phyloP scores from a whole-genome alignment of 1,284 basidiomycete species.

The Papiliotrema nemorosa region DNA sequence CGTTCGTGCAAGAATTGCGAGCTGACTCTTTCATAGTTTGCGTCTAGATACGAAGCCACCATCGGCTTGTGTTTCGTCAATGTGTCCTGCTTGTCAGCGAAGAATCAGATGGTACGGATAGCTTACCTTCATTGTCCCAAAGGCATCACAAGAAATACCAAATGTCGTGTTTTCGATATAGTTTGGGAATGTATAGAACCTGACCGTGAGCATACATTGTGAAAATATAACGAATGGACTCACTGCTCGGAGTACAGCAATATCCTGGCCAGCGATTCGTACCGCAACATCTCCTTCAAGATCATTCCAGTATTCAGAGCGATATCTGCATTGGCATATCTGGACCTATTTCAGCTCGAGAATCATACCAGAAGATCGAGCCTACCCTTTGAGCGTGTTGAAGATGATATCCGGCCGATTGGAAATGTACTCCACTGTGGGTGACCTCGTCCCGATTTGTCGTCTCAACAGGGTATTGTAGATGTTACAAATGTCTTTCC shows the following conservation, averaged over 20 bases:
- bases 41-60: slow-evolving; percentile 93
- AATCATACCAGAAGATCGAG: not conserved
- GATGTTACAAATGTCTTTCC: slow-evolving; percentile 94
- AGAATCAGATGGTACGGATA: not conserved
- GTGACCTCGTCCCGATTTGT: slow-evolving; percentile 87
- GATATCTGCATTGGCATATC: slow-evolving; percentile 92
- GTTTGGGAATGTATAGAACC: slow-evolving; percentile 94
- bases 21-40: slow-evolving; percentile 87
- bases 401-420: slow-evolving; percentile 86
- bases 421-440: slow-evolving; percentile 90
- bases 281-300: slow-evolving; percentile 91
- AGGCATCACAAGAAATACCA: slow-evolving; percentile 96
- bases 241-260: slow-evolving; percentile 89
- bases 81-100: slow-evolving; percentile 59
- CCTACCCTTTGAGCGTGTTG: slow-evolving; percentile 69
- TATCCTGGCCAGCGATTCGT: slow-evolving; percentile 86
- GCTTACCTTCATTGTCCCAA: slow-evolving; percentile 79
- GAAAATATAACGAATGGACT: slow-evolving; percentile 46
- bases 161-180: slow-evolving; percentile 98
- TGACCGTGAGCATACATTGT: slow-evolving; percentile 40
- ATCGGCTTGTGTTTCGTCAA: slow-evolving; percentile 93
- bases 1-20: not conserved
- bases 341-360: slow-evolving; percentile 35
- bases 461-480: slow-evolving; percentile 93
- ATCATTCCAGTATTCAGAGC: slow-evolving; percentile 98